These are phyloP conservation scores for Lepidium sativum DNA, from an alignment of 345 rosid genomes.

Conservation along the genomic window DNA sequence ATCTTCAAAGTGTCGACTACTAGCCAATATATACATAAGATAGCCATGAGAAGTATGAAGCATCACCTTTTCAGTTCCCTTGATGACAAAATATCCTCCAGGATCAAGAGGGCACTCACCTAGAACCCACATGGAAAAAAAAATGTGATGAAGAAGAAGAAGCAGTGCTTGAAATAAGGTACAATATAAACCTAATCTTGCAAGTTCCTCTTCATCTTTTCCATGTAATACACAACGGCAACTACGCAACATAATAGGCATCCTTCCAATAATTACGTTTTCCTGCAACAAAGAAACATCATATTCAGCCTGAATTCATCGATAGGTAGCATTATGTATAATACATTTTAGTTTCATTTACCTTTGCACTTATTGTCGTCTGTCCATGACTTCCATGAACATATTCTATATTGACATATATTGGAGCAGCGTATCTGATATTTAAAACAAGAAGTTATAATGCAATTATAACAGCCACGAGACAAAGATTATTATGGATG, in stretches of 20 bases:
- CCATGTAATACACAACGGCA: conserved; percentile 62
- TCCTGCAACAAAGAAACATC: conserved; percentile 37
- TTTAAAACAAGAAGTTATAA: background rate
- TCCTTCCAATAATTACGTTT: conserved; percentile 59
- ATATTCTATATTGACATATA: conserved; percentile 65
- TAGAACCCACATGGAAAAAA: conserved; percentile 24
- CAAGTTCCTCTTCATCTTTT: conserved; percentile 91
- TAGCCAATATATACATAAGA: background rate
- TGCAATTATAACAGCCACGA: background rate
- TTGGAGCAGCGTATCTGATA: conserved; percentile 80
- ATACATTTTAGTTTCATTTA: conserved; percentile 17
- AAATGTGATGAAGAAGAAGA: background rate
- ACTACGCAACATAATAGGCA: conserved; percentile 93
- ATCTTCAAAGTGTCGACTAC: background rate
- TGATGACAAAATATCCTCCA: conserved; percentile 87
- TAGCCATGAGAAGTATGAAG: background rate
- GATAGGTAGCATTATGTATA: background rate
- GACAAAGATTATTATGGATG: background rate
- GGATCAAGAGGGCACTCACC: conserved; percentile 99
- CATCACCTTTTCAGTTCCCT: conserved; percentile 84
- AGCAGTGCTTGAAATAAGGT: background rate
- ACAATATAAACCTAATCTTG: conserved; percentile 60
- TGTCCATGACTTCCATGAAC: conserved; percentile 44
- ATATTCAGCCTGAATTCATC: background rate
- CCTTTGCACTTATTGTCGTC: conserved; percentile 41